phyloP scores from a whole-genome alignment of 2,329 filamentous ascomycete species.

The Canariomyces notabilis region DNA sequence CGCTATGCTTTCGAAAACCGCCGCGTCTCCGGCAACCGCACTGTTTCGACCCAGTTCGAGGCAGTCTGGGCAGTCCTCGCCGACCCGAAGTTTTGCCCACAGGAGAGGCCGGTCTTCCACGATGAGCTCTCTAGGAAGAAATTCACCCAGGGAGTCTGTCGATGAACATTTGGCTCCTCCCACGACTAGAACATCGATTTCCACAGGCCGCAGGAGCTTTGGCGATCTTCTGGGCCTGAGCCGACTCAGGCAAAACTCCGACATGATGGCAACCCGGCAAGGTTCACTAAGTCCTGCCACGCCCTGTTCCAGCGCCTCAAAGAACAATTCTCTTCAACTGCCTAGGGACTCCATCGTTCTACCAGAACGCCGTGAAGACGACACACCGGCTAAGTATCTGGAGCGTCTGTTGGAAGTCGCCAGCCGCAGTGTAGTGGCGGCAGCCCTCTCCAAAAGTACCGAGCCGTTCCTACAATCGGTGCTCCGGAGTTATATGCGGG shows the following conservation, averaged over 20 bases:
- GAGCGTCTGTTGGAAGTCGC: slow-evolving; percentile 75
- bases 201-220: slow-evolving; percentile 88
- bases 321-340: slow-evolving; percentile 77
- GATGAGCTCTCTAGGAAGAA: slow-evolving; percentile 71
- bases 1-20: slow-evolving; percentile 30
- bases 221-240: slow-evolving; percentile 78
- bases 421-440: slow-evolving; percentile 76
- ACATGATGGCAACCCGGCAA: slow-evolving; percentile 60
- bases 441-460: slow-evolving; percentile 76
- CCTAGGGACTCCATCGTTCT: slow-evolving; percentile 65
- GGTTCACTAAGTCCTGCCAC: slow-evolving; percentile 65
- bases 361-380: slow-evolving; percentile 77
- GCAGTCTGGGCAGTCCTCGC: slow-evolving; percentile 62
- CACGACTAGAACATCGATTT: slow-evolving; percentile 72
- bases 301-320: slow-evolving; percentile 66
- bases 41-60: slow-evolving; percentile 46
- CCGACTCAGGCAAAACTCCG: slow-evolving; percentile 76
- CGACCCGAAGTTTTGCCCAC: slow-evolving; percentile 53
- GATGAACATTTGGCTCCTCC: slow-evolving; percentile 65
- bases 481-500: slow-evolving; percentile 89
- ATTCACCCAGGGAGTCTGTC: slow-evolving; percentile 48
- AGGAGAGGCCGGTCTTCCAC: slow-evolving; percentile 81
- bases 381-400: slow-evolving; percentile 86
- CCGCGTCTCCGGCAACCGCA: slow-evolving; percentile 43
- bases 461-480: slow-evolving; percentile 81